Base-by-base conservation (phyloP, 2,329 filamentous ascomycete genomes). In the Colletotrichum limetticola region DNA sequence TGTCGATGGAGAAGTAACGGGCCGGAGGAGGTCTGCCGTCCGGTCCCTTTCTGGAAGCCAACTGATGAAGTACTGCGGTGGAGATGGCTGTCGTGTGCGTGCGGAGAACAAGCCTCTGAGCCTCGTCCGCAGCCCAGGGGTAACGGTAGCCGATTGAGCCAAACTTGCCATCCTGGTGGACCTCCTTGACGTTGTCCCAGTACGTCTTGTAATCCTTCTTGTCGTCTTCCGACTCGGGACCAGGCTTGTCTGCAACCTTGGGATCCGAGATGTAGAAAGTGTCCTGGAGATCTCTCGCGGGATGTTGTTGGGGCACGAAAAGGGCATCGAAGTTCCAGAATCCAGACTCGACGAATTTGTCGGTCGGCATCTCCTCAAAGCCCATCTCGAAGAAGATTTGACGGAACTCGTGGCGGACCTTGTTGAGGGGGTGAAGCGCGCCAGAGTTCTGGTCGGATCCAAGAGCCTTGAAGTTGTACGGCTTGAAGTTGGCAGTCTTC, bases 321-420 rank as follows among this genome's bases (percentile, higher is more conserved):
- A 75, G 70, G 22, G 74, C 74, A 14, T 75, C 74, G 49, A 75
- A 75, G 69, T 75, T 75, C 95, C 97, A 99, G 91, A 98, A 98
- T 59, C 96, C 95, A 14, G 95, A 96, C 85, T 99, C 97, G 75
- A 98, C 95, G 82, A 92, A 98, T 82, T 94, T 91, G 85, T 93
- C 93, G 62, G 96, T 98, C 16, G 95, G 94, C 97, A 99, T 98
- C 87, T 99, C 97, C 79, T 96, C 92, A 86, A 98, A 99, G 66
- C 96, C 97, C 92, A 98, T 97, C 82, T 98, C 95, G 85, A 99
- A 98, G 91, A 99, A 99, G 81, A 99, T 98, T 81, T 97, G 94
- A 71, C 97, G 90, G 89, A 99, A 98, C 85, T 98, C 97, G 78
- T 94, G 91, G 78, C 97, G 93, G 78, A 98, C 96, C 87, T 98